phyloP scores from a whole-genome alignment of 257 asterid genomes.

The Lycium barbarum region DNA sequence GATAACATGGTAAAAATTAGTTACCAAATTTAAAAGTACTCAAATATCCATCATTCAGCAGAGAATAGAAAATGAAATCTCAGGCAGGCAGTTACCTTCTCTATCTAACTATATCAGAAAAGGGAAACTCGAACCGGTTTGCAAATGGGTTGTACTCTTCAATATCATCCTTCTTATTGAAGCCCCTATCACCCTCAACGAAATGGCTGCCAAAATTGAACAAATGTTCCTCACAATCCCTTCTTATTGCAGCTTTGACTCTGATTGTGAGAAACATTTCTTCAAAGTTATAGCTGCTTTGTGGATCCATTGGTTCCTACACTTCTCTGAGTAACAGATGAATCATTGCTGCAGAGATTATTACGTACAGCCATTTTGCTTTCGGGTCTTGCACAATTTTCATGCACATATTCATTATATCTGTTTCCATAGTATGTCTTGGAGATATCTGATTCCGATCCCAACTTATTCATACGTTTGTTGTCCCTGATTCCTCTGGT shows the following conservation, averaged over 20 bases:
- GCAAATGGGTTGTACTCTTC: constrained; percentile 95
- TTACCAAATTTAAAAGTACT: constrained; percentile 42
- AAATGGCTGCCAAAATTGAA: constrained; percentile 40
- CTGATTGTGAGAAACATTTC: constrained; percentile 29
- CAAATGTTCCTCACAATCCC: constrained; percentile 46
- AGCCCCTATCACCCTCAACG: constrained; percentile 43
- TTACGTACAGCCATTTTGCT: constrained; percentile 51
- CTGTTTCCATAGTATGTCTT: constrained; percentile 68
- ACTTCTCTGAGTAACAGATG: constrained; percentile 62
- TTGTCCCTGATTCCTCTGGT: constrained; percentile 56
- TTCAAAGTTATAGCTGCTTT: constrained; percentile 70
- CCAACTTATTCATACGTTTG: constrained; percentile 52
- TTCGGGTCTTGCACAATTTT: constrained; percentile 62
- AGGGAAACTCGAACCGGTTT: constrained; percentile 77
- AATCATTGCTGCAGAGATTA: constrained; percentile 47
- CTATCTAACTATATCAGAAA: constrained; percentile 63
- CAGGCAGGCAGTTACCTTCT: constrained; percentile 39
- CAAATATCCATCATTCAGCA: constrained; percentile 52
- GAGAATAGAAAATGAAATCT: constrained; percentile 37
- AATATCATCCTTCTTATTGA: constrained; percentile 59
- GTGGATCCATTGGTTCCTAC: constrained; percentile 91
- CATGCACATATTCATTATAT: constrained; percentile 56
- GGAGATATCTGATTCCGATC: constrained; percentile 60
- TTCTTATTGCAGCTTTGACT: constrained; percentile 29
- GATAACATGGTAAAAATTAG: constrained; percentile 24